These are phyloP conservation scores for Termitomyces sp. DNA, from an alignment of 768 basidiomycete species.

Conservation along the genomic window DNA sequence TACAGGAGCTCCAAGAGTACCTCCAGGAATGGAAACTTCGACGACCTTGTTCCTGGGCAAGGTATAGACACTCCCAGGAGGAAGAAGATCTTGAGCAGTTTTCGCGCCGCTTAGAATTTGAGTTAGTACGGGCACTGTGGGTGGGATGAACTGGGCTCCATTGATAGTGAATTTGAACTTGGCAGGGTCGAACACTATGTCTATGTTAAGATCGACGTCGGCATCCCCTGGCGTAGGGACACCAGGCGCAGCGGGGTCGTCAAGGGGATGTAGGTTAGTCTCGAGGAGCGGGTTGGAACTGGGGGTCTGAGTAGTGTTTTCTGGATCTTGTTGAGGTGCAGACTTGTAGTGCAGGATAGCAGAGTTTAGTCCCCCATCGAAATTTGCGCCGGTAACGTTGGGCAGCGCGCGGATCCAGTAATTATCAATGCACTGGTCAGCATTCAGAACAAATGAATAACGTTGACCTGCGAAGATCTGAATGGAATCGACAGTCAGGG, in stretches of 20 bases:
- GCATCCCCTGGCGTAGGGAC: conserved; percentile 12
- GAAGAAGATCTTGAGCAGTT: conserved; percentile 42
- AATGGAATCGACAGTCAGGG: conserved; percentile 30
- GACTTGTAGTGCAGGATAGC: conserved; percentile 45
- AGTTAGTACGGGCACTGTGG: conserved; percentile 46
- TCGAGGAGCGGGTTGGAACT: conserved; percentile 22
- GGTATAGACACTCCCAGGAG: conserved; percentile 31
- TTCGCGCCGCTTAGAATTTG: conserved; percentile 53
- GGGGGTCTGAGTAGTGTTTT: conserved; percentile 11
- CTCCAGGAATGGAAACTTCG: too few relatives aligned
- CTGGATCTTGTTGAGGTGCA: conserved; percentile 21
- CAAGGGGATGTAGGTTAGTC: conserved; percentile 11
- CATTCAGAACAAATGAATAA: conserved; percentile 29
- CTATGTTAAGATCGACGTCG: conserved; percentile 17
- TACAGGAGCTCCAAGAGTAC: too few relatives aligned
- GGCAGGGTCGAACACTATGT: conserved; percentile 12
- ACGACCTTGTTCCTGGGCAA: too few relatives aligned
- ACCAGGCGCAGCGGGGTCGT: conserved; percentile 7
- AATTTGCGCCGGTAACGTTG: conserved; percentile 5
- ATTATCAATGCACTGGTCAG: conserved; percentile 31
- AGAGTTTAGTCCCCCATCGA: conserved; percentile 40
- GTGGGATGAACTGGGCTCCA: conserved; percentile 24
- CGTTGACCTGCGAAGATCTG: conserved; percentile 34
- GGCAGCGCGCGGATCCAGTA: conserved; percentile 34
- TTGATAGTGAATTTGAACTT: conserved; percentile 22